Evolutionary conservation across 2,329 filamentous ascomycete genomes (phyloP).

Genomic region (Hypoxylon rubiginosum): DNA sequence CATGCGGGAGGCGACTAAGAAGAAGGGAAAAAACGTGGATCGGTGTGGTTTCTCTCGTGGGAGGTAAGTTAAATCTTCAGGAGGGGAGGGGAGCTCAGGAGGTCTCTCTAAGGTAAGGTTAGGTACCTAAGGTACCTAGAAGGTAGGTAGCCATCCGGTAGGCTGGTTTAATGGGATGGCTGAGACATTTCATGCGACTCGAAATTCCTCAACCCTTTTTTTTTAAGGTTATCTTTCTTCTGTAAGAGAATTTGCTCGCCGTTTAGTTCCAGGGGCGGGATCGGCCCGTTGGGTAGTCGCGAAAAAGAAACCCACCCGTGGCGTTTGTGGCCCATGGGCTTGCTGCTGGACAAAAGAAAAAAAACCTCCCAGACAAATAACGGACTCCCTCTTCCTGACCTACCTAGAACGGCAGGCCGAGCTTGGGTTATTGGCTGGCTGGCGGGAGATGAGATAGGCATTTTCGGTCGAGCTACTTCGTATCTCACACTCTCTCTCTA

Average conservation of each 20-base stretch:
- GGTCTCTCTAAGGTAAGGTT: not conserved
- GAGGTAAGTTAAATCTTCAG: not conserved
- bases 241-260: not conserved
- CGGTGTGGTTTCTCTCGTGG: not conserved
- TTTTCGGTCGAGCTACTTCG: not conserved
- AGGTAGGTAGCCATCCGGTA: not conserved
- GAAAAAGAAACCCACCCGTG: not conserved
- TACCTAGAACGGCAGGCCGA: constrained; percentile 32
- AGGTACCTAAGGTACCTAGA: not conserved
- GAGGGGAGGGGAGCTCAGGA: constrained; percentile 2
- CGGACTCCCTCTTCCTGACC: constrained; percentile 10
- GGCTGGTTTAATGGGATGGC: not conserved
- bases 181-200: constrained; percentile 10
- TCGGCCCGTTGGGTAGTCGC: constrained; percentile 6
- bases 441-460: not conserved
- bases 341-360: not conserved
- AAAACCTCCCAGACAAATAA: constrained; percentile 27
- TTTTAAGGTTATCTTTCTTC: not conserved
- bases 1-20: not conserved
- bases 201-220: not conserved
- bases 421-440: constrained; percentile 5
- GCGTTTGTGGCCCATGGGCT: not conserved
- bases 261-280: not conserved
- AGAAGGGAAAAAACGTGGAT: not conserved
- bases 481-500: no score